Base-by-base conservation (phyloP, 176 grass and related monocot genomes). In the Aegilops longissima region DNA sequence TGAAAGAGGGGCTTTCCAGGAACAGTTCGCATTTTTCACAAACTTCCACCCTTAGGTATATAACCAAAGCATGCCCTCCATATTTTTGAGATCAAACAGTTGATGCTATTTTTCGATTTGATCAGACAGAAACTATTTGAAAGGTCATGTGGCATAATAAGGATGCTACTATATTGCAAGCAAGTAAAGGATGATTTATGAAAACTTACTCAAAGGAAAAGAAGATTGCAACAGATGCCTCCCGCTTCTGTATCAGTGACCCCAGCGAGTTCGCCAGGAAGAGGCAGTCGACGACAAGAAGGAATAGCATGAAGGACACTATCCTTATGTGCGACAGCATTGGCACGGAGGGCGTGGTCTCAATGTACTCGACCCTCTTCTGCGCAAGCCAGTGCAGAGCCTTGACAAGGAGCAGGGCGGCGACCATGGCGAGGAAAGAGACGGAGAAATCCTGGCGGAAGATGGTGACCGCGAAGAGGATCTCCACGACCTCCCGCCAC, bases 361-460 rank as follows among this genome's bases (percentile, higher is more conserved):
- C 94, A 13, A 99, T 94, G 89, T 96, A 96, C 67, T 98, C 93
- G 5, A 98, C 88, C 86, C 96, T 88, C 90, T 98, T 98, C 73
- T 92, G 93, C 14, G 90, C 90, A 12, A 98, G 85, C 96, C 96
- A 98, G 71, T 98, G 93, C 84, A 94, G 88, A 1, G 91, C 87
- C 80, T 95, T 98, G 63, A 95, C 84, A 10, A 98, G 82, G 27
- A 95, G 86, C 71, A 98, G 90, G 8, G 92, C 91, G 5, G 92
- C 90, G 23, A 94, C 96, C 97, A 96, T 93, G 61, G 92, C 84
- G 4, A 99, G 92, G 88, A 96, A 99, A 9, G 92, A 17, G 66
- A 99, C 94, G 0, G 97, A 99, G 88, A 99, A 99, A 11, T 99
- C 97, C 90, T 99, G 97, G 9, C 97, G 90, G 76, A 99, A 99